Evolutionary conservation across 2,329 filamentous ascomycete genomes (phyloP).

Genomic region (Beauveria sp.): DNA sequence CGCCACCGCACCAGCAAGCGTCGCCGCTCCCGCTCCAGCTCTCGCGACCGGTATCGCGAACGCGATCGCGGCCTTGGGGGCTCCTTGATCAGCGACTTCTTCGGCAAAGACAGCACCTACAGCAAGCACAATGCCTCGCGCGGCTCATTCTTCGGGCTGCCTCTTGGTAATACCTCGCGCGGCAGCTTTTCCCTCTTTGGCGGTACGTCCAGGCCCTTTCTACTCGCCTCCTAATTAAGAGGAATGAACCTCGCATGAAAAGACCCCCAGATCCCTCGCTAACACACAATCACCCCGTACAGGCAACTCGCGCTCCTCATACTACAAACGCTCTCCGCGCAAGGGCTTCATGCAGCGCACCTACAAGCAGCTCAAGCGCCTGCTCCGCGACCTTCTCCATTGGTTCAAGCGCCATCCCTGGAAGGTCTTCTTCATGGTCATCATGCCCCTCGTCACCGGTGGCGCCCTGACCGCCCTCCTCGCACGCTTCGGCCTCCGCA

Average conservation of each 20-base stretch:
- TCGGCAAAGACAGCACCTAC: slow-evolving; percentile 30
- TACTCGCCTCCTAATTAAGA: not conserved
- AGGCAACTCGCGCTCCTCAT: slow-evolving; percentile 44
- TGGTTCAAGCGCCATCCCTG: slow-evolving; percentile 78
- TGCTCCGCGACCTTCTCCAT: slow-evolving; percentile 71
- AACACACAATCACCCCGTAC: not conserved
- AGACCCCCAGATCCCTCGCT: not conserved
- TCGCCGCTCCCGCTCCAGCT: slow-evolving; percentile 31
- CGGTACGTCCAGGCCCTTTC: slow-evolving; percentile 19
- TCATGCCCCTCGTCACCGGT: slow-evolving; percentile 80
- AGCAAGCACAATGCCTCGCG: slow-evolving; percentile 34
- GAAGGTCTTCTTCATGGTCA: slow-evolving; percentile 79
- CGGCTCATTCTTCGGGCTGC: slow-evolving; percentile 37
- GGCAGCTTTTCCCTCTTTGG: slow-evolving; percentile 37
- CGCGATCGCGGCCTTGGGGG: slow-evolving; percentile 14
- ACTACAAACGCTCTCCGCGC: slow-evolving; percentile 77
- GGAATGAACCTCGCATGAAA: too few species aligned
- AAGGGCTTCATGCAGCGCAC: slow-evolving; percentile 68
- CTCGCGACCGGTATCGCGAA: slow-evolving; percentile 19
- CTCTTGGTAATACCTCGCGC: slow-evolving; percentile 34
- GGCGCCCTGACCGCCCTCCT: slow-evolving; percentile 74
- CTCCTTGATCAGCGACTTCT: slow-evolving; percentile 26
- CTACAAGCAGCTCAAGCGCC: slow-evolving; percentile 66
- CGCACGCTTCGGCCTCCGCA: slow-evolving; percentile 67
- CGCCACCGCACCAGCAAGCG: slow-evolving; percentile 27